Conservation (phyloP, 164 flowering plant genomes). For the Magnolia sinica region DNA sequence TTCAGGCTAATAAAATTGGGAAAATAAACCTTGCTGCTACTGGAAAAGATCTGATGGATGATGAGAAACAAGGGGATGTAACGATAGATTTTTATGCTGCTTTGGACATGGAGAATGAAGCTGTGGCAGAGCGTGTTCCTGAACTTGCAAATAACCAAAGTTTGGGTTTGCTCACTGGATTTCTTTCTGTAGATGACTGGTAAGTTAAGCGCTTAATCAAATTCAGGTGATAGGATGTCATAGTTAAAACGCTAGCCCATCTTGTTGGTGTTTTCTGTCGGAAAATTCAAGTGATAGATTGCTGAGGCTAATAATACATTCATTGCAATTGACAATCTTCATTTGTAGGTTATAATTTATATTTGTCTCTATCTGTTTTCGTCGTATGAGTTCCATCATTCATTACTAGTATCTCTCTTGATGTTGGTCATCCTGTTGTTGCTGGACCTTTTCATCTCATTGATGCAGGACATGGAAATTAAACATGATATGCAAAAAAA, state of each 20-base stretch:
- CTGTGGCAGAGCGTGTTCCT: constrained; percentile 63
- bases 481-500: too few relatives aligned
- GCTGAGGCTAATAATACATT: too few relatives aligned
- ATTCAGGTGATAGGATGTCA: background rate
- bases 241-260: background rate
- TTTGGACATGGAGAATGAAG: constrained; percentile 79
- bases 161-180: constrained; percentile 85
- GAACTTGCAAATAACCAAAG: constrained; percentile 83
- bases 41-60: constrained; percentile 99
- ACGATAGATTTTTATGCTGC: constrained; percentile 90
- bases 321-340: too few relatives aligned
- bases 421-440: background rate
- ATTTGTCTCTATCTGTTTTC: too few relatives aligned
- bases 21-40: constrained; percentile 99
- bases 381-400: too few relatives aligned
- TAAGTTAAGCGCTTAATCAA: constrained; percentile 20
- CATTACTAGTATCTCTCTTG: background rate
- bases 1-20: constrained; percentile 96
- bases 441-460: background rate
- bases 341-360: too few relatives aligned
- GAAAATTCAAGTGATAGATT: too few relatives aligned
- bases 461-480: too few relatives aligned
- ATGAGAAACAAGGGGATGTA: constrained; percentile 96
- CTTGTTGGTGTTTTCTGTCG: too few relatives aligned
- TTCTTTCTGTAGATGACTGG: constrained; percentile 97